Conservation (phyloP, 2,329 filamentous ascomycete species). For the Gaeumannomyces sp. region DNA sequence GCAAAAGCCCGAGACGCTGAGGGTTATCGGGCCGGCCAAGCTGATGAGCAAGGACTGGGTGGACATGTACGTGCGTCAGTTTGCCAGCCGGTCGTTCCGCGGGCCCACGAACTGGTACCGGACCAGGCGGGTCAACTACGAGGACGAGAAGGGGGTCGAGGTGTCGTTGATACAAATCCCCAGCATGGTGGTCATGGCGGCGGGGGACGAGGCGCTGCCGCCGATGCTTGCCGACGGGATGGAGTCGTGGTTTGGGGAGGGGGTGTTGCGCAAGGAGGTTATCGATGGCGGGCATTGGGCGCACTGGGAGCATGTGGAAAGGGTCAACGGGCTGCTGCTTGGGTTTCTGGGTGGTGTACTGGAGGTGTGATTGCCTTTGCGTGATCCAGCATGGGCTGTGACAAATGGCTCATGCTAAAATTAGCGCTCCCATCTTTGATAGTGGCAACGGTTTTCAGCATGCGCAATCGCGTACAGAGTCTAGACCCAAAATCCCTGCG, state of each 20-base stretch:
- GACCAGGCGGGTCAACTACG: conserved; percentile 62
- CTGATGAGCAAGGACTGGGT: conserved; percentile 63
- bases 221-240: conserved; percentile 66
- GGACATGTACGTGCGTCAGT: conserved; percentile 70
- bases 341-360: neutral
- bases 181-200: conserved; percentile 67
- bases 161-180: conserved; percentile 52
- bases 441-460: no score
- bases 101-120: conserved; percentile 88
- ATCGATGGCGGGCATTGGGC: conserved; percentile 76
- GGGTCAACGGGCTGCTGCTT: conserved; percentile 51
- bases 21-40: conserved; percentile 34
- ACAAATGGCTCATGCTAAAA: no score
- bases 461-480: no score
- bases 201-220: conserved; percentile 63
- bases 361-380: neutral
- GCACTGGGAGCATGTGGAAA: conserved; percentile 62
- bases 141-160: conserved; percentile 57
- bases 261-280: conserved; percentile 51
- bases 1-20: conserved; percentile 52
- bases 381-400: no score
- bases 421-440: no score
- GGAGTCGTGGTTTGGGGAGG: conserved; percentile 57
- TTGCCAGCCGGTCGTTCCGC: conserved; percentile 61
- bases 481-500: no score